Conservation (phyloP, 2,329 filamentous ascomycete genomes). For the Aspergillus japonicus region DNA sequence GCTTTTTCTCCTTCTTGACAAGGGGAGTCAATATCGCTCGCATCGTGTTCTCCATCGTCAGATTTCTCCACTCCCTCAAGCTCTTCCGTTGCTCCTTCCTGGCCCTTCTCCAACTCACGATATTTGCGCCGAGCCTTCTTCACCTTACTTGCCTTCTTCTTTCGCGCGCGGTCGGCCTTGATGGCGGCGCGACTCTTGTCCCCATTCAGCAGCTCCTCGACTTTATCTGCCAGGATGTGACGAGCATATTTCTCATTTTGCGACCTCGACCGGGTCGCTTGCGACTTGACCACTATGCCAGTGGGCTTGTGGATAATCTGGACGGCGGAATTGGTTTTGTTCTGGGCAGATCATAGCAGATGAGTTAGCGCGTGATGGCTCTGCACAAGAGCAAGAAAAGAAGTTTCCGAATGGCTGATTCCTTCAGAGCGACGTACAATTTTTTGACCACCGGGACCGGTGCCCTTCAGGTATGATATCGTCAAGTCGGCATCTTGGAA, state of each 20-base stretch:
- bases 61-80: slow-evolving; percentile 16
- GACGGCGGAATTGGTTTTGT: slow-evolving; percentile 95
- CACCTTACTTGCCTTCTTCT: slow-evolving; percentile 44
- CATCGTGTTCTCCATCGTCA: slow-evolving; percentile 13
- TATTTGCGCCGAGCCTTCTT: slow-evolving; percentile 49
- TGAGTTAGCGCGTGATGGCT: not conserved
- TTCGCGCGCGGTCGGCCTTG: slow-evolving; percentile 80
- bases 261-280: slow-evolving; percentile 80
- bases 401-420: not conserved
- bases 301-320: slow-evolving; percentile 89
- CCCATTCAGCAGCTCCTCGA: slow-evolving; percentile 75
- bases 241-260: slow-evolving; percentile 88
- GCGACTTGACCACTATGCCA: slow-evolving; percentile 89
- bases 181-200: slow-evolving; percentile 73
- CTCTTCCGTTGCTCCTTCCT: slow-evolving; percentile 11
- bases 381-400: too few species aligned
- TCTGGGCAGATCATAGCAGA: slow-evolving; percentile 46
- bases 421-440: slow-evolving; percentile 58
- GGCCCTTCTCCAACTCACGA: slow-evolving; percentile 35
- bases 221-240: slow-evolving; percentile 68
- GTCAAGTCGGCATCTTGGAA: slow-evolving; percentile 77
- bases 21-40: slow-evolving; percentile 10
- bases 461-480: slow-evolving; percentile 85
- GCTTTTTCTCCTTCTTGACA: not conserved
- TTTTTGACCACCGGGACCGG: slow-evolving; percentile 91